Conservation (phyloP, 768 basidiomycete species). For the Cubamyces lactineus region DNA sequence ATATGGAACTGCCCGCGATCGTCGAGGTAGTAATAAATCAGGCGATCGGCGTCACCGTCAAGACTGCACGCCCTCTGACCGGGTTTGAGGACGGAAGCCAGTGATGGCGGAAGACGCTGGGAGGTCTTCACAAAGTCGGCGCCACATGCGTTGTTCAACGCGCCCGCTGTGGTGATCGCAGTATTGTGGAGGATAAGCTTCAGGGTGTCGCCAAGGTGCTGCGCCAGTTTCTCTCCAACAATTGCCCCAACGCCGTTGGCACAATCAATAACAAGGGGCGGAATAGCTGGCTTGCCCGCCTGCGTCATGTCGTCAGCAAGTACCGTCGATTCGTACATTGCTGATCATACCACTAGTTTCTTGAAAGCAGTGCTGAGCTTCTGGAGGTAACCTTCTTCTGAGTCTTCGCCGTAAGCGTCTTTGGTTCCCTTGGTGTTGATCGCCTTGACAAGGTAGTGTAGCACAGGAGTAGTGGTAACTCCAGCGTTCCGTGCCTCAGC, state of each 20-base stretch:
- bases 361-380: slow-evolving; percentile 86
- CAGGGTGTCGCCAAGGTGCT: slow-evolving; percentile 62
- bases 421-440: slow-evolving; percentile 84
- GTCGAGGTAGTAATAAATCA: slow-evolving; percentile 95
- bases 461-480: slow-evolving; percentile 89
- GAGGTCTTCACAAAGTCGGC: slow-evolving; percentile 97
- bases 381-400: slow-evolving; percentile 79
- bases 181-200: slow-evolving; percentile 73
- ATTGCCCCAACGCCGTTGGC: slow-evolving; percentile 96
- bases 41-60: slow-evolving; percentile 96
- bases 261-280: slow-evolving; percentile 85
- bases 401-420: slow-evolving; percentile 79
- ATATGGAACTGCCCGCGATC: slow-evolving; percentile 79
- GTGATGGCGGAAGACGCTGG: slow-evolving; percentile 82
- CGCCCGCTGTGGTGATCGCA: slow-evolving; percentile 61
- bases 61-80: slow-evolving; percentile 89
- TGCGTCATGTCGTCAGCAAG: slow-evolving; percentile 33
- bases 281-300: slow-evolving; percentile 59
- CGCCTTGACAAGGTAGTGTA: slow-evolving; percentile 92
- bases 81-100: slow-evolving; percentile 61
- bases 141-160: slow-evolving; percentile 86
- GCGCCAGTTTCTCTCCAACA: slow-evolving; percentile 63
- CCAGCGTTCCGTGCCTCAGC: slow-evolving; percentile 75
- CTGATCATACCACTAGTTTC: slow-evolving; percentile 74
- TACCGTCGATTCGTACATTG: background rate